Conservation (phyloP, 345 rosid genomes). For the Citrus sinensis region DVS_A1.0 CM039167.1:17542501-17543000, state of each 20-base stretch:
- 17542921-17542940: not conserved
- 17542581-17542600: too few species aligned
- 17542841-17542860: not conserved
- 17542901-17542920: not conserved
- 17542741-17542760: not conserved
- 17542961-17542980: not conserved
- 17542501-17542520: not conserved
- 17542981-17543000: not conserved
- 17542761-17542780: not conserved
- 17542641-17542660: too few species aligned
- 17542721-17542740: too few species aligned
- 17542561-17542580: too few species aligned
- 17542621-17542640: too few species aligned
- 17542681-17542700: too few species aligned
- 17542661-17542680: too few species aligned
- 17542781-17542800: not conserved
- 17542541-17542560: not conserved
- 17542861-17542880: not conserved
- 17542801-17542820: not conserved
- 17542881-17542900: not conserved
- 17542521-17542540: not conserved
- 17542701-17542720: too few species aligned
- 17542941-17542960: not conserved
- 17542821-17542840: not conserved
- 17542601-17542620: too few species aligned